Evolutionary conservation across 768 basidiomycete species (phyloP), one percentile per base, ranked within the genome.

Genomic region (Auricularia cornea): DNA sequence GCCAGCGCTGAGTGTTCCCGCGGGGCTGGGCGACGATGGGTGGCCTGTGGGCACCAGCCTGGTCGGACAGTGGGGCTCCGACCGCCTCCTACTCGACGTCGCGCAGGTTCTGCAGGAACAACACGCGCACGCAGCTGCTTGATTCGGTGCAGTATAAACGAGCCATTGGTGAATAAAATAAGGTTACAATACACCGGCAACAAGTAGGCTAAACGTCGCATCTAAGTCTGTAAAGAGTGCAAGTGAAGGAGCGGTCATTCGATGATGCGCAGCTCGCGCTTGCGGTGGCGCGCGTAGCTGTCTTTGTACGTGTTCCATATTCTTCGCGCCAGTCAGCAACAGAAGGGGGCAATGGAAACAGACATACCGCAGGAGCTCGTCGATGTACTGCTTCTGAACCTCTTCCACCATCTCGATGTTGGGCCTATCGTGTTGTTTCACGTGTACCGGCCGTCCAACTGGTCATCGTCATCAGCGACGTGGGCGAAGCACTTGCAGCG

Each of bases 251-350:
- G 35, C 35, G 35, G 8, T 38, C 35, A 91, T 63, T 88, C 90
- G 67, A 93, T 83, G 71, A 93, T 89, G 69, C 78, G 90, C 66
- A 93, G 79, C 71, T 93, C 90, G 66, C 83, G 80, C 62, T 84
- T 83, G 51, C 94, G 81, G 31, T 91, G 81, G 70, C 90, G 87
- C 33, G 95, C 95, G 70, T 95, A 97, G 61, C 88, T 82, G 71
- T 98, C 90, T 75, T 98, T 98, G 78, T 98, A 96, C 6, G 88
- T 86, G 71, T 98, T 84, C 95, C 95, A 98, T 67, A 98, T 96
- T 59, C 94, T 97, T 68, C 30, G 51, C 3, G 41, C 44, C 31
- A 63, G 4, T 52, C 23, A 40, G 59, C 61, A 61, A 41, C 33
- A 8, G 61, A 59, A 10, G 18, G 54, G 4, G 35, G 31, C 20